These are phyloP conservation scores for Xylariaceae sp. DNA, from an alignment of 2,329 filamentous ascomycete species.

Conservation along the genomic window DNA sequence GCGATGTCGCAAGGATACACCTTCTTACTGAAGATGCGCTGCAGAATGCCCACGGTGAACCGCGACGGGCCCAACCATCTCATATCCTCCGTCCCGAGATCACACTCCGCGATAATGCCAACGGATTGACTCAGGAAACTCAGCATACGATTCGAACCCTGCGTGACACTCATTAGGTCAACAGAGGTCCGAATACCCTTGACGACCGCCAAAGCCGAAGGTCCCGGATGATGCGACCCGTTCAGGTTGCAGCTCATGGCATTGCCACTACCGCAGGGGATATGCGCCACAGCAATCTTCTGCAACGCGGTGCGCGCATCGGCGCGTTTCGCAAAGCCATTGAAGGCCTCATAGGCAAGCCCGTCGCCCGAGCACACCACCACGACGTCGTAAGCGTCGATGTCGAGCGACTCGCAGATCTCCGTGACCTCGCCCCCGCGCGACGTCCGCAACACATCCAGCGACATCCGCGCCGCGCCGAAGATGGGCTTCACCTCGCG, in stretches of 20 bases:
- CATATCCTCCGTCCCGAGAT: conserved; percentile 83
- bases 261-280: conserved; percentile 92
- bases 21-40: conserved; percentile 67
- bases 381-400: conserved; percentile 77
- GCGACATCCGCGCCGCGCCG: conserved; percentile 68
- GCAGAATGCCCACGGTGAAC: conserved; percentile 81
- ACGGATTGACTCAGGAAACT: conserved; percentile 89
- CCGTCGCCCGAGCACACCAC: conserved; percentile 91
- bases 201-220: conserved; percentile 76
- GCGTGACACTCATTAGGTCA: conserved; percentile 83
- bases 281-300: conserved; percentile 74
- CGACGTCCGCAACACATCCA: conserved; percentile 69
- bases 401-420: conserved; percentile 68
- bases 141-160: conserved; percentile 66
- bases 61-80: conserved; percentile 87
- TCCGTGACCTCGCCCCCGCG: conserved; percentile 72
- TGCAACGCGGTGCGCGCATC: conserved; percentile 71
- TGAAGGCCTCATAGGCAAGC: conserved; percentile 88
- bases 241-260: conserved; percentile 87
- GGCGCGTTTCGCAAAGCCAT: conserved; percentile 71
- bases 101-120: conserved; percentile 83
- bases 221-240: conserved; percentile 67
- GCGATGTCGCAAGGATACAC: conserved; percentile 87
- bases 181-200: conserved; percentile 82
- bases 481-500: conserved; percentile 76